Percentiles rank a stretch among this genome's conserved stretches.
Conservation (phyloP, 257 asterid genomes). For the Lycium ferocissimum region DNA sequence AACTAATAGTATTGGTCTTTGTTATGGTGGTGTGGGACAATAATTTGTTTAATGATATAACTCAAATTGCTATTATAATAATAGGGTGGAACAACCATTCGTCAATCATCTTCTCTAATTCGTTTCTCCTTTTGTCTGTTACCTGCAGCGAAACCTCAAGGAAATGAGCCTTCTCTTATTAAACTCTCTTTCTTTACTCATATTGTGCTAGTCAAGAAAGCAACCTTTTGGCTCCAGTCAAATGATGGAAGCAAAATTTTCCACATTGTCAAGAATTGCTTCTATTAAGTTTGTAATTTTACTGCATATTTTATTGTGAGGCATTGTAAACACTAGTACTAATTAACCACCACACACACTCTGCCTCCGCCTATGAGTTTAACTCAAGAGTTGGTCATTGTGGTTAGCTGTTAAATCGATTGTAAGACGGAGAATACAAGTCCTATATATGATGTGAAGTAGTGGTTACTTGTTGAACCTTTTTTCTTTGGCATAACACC, state of each 20-base stretch:
- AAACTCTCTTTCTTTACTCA: conserved; percentile 22
- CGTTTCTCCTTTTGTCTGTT: conserved; percentile 64
- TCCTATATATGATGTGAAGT: not conserved
- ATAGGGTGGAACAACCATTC: conserved; percentile 65
- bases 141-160: conserved; percentile 49
- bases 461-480: no score
- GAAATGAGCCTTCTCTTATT: conserved; percentile 47
- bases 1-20: conserved; percentile 26
- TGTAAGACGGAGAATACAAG: not conserved
- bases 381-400: not conserved
- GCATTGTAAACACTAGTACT: not conserved
- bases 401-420: not conserved
- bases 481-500: no score
- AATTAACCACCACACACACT: not conserved
- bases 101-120: conserved; percentile 43
- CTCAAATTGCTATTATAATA: conserved; percentile 38
- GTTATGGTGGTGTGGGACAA: conserved; percentile 42
- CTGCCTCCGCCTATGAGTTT: not conserved
- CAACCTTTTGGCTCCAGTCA: not conserved
- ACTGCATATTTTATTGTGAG: not conserved
- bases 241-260: not conserved
- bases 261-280: not conserved
- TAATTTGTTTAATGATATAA: conserved; percentile 36
- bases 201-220: not conserved
- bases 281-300: not conserved